Evolutionary conservation across 371 early-diverging fungal genomes (phyloP).

Genomic region (Mucor circinelloides): DNA sequence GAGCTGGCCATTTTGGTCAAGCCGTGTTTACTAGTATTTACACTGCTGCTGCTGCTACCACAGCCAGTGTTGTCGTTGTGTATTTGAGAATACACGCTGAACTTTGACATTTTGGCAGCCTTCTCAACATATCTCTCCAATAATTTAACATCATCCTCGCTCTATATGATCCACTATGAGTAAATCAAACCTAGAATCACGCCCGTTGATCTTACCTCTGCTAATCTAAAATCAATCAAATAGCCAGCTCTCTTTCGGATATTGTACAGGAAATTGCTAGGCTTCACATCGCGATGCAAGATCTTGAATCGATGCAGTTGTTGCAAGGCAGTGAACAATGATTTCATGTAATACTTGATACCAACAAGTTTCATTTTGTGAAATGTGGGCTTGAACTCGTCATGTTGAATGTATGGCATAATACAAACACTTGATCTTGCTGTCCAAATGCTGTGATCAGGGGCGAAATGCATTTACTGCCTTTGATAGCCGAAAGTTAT

Average conservation of each 20-base stretch:
- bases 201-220: slow-evolving; percentile 77
- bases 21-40: neutral
- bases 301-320: slow-evolving; percentile 75
- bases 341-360: slow-evolving; percentile 82
- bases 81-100: neutral
- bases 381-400: slow-evolving; percentile 69
- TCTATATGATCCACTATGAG: slow-evolving; percentile 9
- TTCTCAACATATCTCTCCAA: slow-evolving; percentile 4
- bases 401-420: slow-evolving; percentile 87
- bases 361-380: slow-evolving; percentile 42
- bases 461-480: slow-evolving; percentile 64
- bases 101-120: neutral
- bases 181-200: neutral
- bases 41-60: neutral
- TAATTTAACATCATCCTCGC: slow-evolving; percentile 19
- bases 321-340: slow-evolving; percentile 74
- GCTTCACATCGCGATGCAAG: slow-evolving; percentile 97
- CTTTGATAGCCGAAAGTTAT: too few species aligned
- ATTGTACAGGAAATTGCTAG: slow-evolving; percentile 95
- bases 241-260: slow-evolving; percentile 72
- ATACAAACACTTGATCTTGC: slow-evolving; percentile 88
- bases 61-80: neutral
- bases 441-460: slow-evolving; percentile 83
- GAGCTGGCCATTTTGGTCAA: neutral
- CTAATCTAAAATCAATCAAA: slow-evolving; percentile 98